Percentiles rank a stretch among this genome's conserved stretches.
Conservation (phyloP, 345 rosid genomes). For the Triadica sebifera region DNA sequence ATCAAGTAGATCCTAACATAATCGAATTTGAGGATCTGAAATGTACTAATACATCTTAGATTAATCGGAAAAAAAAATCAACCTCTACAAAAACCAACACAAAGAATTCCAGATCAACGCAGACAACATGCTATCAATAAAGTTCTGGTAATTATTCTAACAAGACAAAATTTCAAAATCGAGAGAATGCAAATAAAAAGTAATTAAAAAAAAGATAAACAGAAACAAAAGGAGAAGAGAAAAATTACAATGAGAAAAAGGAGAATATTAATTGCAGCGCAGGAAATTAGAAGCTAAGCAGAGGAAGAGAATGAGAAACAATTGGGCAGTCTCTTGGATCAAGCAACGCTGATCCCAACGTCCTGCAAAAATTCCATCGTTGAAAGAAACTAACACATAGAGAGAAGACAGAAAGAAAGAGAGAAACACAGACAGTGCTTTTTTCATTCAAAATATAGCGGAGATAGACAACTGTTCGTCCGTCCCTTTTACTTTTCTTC, state of each 20-base stretch:
- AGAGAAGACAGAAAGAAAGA: constrained; percentile 17
- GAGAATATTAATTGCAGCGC: background rate
- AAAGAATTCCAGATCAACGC: constrained; percentile 28
- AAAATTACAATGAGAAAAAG: constrained; percentile 22
- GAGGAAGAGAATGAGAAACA: constrained; percentile 13
- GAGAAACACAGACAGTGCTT: background rate
- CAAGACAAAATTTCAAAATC: constrained; percentile 1
- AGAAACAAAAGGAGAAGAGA: background rate
- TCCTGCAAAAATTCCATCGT: constrained; percentile 42
- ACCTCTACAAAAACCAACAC: background rate
- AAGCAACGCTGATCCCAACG: constrained; percentile 58
- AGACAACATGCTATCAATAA: constrained; percentile 8
- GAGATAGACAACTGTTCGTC: constrained; percentile 27
- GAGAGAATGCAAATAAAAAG: background rate
- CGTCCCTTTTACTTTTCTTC: constrained; percentile 20
- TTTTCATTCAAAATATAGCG: constrained; percentile 27
- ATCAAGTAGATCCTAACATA: constrained; percentile 34
- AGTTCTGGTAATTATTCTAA: background rate
- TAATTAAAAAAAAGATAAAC: background rate
- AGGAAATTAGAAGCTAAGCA: constrained; percentile 29
- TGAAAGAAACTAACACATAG: constrained; percentile 22
- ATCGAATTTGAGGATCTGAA: background rate
- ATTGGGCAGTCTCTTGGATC: constrained; percentile 35
- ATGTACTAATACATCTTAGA: background rate
- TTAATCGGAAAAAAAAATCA: background rate